Percentiles rank a stretch among this genome's conserved stretches.
Conservation (phyloP, 2,329 filamentous ascomycete genomes). For the Trichoderma asperellum region DNA sequence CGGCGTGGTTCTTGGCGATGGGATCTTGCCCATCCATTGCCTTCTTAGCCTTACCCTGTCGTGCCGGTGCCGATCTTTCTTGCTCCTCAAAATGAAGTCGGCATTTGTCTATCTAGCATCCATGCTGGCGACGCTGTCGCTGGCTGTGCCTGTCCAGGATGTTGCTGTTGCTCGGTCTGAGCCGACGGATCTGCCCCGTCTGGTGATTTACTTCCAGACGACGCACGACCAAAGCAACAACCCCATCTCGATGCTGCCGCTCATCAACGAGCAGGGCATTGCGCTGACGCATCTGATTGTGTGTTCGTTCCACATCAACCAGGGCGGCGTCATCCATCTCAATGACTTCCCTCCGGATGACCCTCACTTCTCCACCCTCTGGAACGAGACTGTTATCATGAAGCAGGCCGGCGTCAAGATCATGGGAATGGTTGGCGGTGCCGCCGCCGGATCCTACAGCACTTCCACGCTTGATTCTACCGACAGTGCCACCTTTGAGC, state of each 20-base stretch:
- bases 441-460: conserved; percentile 71
- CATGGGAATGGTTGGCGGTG: conserved; percentile 83
- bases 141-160: conserved; percentile 19
- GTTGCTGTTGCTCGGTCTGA: conserved; percentile 11
- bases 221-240: conserved; percentile 44
- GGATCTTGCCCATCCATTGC: not conserved
- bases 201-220: conserved; percentile 56
- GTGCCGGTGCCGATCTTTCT: not conserved
- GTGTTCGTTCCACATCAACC: conserved; percentile 80
- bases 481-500: conserved; percentile 63
- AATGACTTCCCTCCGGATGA: conserved; percentile 75
- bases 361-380: conserved; percentile 69
- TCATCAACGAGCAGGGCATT: conserved; percentile 47
- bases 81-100: conserved; percentile 28
- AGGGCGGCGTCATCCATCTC: conserved; percentile 66
- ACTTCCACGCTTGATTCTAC: conserved; percentile 53
- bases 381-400: conserved; percentile 75
- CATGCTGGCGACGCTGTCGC: conserved; percentile 26
- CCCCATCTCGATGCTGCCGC: conserved; percentile 55
- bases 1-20: not conserved
- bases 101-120: conserved; percentile 20
- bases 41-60: not conserved
- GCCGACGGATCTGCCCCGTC: conserved; percentile 42
- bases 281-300: conserved; percentile 78
- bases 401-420: conserved; percentile 74